Conservation (phyloP, 1,284 basidiomycete genomes). For the Xerocomus cyaneibrunnescens region DNA sequence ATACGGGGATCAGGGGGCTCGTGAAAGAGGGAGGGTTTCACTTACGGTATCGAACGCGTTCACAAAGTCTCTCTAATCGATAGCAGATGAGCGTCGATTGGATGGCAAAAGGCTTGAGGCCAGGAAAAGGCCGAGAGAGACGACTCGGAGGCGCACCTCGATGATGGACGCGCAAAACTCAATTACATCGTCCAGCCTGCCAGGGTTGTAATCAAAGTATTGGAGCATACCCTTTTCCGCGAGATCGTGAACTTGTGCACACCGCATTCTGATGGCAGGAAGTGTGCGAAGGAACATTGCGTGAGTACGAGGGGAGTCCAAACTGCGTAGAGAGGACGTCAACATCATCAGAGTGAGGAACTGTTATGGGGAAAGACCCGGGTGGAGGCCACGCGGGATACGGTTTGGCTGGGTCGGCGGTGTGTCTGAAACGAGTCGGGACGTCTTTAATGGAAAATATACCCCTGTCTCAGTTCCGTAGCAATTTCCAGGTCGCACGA, state of each 20-base stretch:
- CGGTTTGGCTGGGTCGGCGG: too few species aligned
- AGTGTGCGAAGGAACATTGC: constrained; percentile 82
- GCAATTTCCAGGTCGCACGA: too few species aligned
- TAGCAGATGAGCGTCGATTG: neutral
- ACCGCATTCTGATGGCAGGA: constrained; percentile 85
- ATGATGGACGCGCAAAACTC: constrained; percentile 84
- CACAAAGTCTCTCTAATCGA: constrained; percentile 78
- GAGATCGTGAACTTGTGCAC: constrained; percentile 74
- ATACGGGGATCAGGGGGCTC: neutral
- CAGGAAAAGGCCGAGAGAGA: neutral
- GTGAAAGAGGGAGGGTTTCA: neutral
- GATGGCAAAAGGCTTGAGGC: neutral
- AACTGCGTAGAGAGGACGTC: too few species aligned
- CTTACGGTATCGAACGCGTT: constrained; percentile 63
- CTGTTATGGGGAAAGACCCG: neutral
- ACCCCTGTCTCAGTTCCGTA: neutral
- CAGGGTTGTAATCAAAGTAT: constrained; percentile 85
- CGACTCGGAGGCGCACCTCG: constrained; percentile 51
- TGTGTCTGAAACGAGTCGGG: too few species aligned
- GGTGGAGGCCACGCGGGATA: constrained; percentile 7
- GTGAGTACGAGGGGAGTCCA: constrained; percentile 32
- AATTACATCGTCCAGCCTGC: constrained; percentile 71
- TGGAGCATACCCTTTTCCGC: constrained; percentile 72
- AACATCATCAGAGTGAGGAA: neutral
- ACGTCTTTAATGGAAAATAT: neutral